Evolutionary conservation across 2,329 filamentous ascomycete genomes (phyloP).

Genomic region (Elsinoe fawcettii): DNA sequence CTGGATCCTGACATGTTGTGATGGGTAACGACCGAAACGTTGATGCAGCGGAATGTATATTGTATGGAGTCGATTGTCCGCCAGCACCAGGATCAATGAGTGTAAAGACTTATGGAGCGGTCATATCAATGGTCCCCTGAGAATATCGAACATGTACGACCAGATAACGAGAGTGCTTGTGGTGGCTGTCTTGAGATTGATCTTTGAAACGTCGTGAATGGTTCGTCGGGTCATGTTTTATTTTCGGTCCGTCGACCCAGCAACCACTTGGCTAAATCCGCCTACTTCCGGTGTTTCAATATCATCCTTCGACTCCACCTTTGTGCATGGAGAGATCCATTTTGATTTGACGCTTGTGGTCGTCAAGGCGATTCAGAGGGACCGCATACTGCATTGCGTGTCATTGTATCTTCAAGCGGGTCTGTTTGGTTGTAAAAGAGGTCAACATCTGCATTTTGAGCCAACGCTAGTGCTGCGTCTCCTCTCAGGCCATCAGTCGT

Average conservation of each 20-base stretch:
- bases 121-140: neutral
- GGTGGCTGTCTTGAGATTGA: slow-evolving; percentile 4
- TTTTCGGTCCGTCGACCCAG: slow-evolving; percentile 13
- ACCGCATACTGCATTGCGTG: neutral
- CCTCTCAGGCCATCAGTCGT: no score
- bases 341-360: neutral
- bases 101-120: neutral
- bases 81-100: neutral
- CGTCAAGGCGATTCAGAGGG: neutral
- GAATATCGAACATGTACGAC: slow-evolving; percentile 1
- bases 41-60: slow-evolving; percentile 1
- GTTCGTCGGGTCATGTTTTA: slow-evolving; percentile 8
- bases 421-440: neutral
- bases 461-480: no score
- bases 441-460: no score
- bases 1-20: slow-evolving; percentile 15
- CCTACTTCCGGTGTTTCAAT: slow-evolving; percentile 6
- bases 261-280: slow-evolving; percentile 9
- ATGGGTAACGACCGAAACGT: slow-evolving; percentile 10
- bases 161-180: slow-evolving; percentile 5
- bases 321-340: neutral
- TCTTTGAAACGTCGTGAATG: slow-evolving; percentile 1
- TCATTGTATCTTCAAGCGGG: neutral
- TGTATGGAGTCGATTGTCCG: neutral
- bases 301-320: neutral